A percentile compares a stretch with the other conserved stretches of the same genome.
Evolutionary conservation across 768 basidiomycete genomes (phyloP).

Genomic region (Tricholoma hemisulphureum): DNA sequence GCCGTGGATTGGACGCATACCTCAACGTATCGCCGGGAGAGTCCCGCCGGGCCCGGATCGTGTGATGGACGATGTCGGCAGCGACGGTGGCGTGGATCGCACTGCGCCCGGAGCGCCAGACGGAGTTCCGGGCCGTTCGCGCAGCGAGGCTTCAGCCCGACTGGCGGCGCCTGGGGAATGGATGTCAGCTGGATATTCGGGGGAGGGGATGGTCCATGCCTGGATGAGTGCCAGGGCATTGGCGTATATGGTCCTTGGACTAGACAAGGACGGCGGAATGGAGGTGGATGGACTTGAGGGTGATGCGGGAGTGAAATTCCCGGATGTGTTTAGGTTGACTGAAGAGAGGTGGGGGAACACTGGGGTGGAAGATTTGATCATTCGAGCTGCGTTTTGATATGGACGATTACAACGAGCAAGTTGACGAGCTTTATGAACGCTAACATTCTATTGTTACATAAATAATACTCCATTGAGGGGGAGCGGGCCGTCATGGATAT

Average conservation of each 20-base stretch:
- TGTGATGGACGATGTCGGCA: background rate
- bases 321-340: conserved; percentile 46
- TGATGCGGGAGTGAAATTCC: conserved; percentile 43
- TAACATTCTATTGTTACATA: too few relatives aligned
- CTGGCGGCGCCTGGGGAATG: conserved; percentile 57
- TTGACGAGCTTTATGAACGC: too few relatives aligned
- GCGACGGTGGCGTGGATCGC: background rate
- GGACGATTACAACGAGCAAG: too few relatives aligned
- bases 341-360: conserved; percentile 48
- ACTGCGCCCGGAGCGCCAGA: too few relatives aligned
- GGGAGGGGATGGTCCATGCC: conserved; percentile 74
- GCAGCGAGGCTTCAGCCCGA: background rate
- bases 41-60: conserved; percentile 9
- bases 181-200: conserved; percentile 68
- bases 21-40: conserved; percentile 46
- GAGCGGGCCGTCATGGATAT: too few relatives aligned
- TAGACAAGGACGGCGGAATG: conserved; percentile 22
- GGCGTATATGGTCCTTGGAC: conserved; percentile 56
- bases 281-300: conserved; percentile 1
- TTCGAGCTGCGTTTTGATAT: background rate
- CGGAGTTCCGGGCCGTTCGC: background rate
- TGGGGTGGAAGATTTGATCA: conserved; percentile 37
- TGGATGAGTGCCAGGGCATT: conserved; percentile 62
- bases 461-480: too few relatives aligned
- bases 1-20: conserved; percentile 74